These are phyloP conservation scores for Oryza glaberrima DNA, from an alignment of 176 grass and related monocot genomes.

Conservation along the genomic window DNA sequence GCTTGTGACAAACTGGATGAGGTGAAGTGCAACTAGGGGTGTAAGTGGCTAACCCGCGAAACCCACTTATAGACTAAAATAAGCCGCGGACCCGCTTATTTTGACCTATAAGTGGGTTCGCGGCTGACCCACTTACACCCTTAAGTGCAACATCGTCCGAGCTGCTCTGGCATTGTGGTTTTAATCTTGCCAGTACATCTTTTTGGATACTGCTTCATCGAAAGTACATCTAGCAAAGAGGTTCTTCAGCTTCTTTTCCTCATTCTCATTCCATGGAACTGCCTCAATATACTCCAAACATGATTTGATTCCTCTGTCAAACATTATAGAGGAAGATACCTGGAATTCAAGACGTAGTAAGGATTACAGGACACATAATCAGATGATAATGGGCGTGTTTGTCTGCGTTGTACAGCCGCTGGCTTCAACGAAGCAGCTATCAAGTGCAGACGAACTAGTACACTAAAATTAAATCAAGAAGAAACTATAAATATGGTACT, in stretches of 20 bases:
- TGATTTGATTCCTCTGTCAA: conserved; percentile 71
- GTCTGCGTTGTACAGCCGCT: too few relatives aligned
- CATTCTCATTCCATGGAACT: conserved; percentile 81
- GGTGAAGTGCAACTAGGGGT: conserved; percentile 27
- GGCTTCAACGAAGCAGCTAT: too few relatives aligned
- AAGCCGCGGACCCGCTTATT: too few relatives aligned
- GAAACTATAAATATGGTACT: too few relatives aligned
- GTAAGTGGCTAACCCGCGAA: too few relatives aligned
- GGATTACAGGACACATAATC: too few relatives aligned
- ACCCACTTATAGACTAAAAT: too few relatives aligned
- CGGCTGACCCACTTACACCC: too few relatives aligned
- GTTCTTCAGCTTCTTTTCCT: conserved; percentile 78
- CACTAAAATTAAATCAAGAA: too few relatives aligned
- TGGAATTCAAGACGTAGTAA: conserved; percentile 36
- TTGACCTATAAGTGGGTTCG: too few relatives aligned
- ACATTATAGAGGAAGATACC: conserved; percentile 80
- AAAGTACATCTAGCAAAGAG: conserved; percentile 70
- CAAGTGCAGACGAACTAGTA: too few relatives aligned
- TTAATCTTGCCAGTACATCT: conserved; percentile 72
- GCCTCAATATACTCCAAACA: conserved; percentile 87
- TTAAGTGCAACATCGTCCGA: conserved; percentile 45
- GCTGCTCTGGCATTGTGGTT: conserved; percentile 36
- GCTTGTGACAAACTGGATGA: conserved; percentile 70
- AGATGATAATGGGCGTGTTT: too few relatives aligned
- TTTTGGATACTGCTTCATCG: conserved; percentile 48